Evolutionary conservation across 371 early-diverging fungal genomes (phyloP).

Genomic region (Mucor saturninus): DNA sequence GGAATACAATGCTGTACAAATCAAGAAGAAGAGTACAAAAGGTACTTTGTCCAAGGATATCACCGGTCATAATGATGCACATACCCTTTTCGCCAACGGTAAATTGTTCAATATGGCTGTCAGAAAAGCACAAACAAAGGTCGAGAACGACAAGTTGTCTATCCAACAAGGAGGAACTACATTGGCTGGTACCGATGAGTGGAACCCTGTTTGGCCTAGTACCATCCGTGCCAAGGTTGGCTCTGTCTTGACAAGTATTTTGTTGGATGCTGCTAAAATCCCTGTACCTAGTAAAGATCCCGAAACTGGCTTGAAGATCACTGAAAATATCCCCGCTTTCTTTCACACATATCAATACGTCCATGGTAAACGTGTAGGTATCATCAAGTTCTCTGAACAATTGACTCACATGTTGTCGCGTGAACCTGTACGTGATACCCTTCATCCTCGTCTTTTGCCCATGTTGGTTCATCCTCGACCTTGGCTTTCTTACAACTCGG

Average conservation of each 20-base stretch:
- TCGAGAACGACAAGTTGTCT: constrained; percentile 46
- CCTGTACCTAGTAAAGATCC: constrained; percentile 64
- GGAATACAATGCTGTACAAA: constrained; percentile 82
- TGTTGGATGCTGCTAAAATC: constrained; percentile 79
- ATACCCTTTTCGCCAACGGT: constrained; percentile 69
- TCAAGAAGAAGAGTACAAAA: constrained; percentile 54
- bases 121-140: constrained; percentile 68
- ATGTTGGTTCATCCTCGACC: constrained; percentile 96
- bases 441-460: constrained; percentile 85
- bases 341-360: constrained; percentile 71
- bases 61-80: constrained; percentile 47
- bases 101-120: constrained; percentile 82
- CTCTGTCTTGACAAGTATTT: constrained; percentile 69
- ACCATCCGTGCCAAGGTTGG: constrained; percentile 69
- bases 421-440: constrained; percentile 65
- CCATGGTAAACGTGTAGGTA: constrained; percentile 74
- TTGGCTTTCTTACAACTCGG: constrained; percentile 89
- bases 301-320: constrained; percentile 57
- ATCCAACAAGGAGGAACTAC: constrained; percentile 11
- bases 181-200: constrained; percentile 38
- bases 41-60: background rate
- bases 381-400: constrained; percentile 73
- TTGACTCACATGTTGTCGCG: constrained; percentile 73
- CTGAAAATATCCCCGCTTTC: constrained; percentile 81
- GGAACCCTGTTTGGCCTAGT: constrained; percentile 74